phyloP scores from a whole-genome alignment of 2,329 filamentous ascomycete species.

The Arthrobotrys megalospora region DNA sequence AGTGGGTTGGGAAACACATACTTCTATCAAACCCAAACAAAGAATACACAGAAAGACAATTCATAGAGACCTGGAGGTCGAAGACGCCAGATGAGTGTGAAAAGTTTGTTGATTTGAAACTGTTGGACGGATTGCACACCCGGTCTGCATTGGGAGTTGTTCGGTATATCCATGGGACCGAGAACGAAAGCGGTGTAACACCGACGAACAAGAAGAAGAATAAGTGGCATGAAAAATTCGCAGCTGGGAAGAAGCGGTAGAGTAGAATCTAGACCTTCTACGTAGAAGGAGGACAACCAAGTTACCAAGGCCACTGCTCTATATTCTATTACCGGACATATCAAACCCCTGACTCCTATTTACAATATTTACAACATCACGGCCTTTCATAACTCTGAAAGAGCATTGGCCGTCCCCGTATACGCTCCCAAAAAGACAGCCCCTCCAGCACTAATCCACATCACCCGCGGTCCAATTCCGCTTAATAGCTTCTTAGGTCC shows the following conservation, averaged over 20 bases:
- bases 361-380: conserved; percentile 29
- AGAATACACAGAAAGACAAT: conserved; percentile 50
- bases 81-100: conserved; percentile 46
- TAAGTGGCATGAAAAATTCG: conserved; percentile 60
- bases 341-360: conserved; percentile 27
- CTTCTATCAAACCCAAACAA: conserved; percentile 44
- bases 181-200: conserved; percentile 12
- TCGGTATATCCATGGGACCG: conserved; percentile 45
- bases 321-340: conserved; percentile 27
- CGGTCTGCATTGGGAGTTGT: conserved; percentile 52
- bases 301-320: neutral
- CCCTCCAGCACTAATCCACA: conserved; percentile 95
- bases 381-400: conserved; percentile 43
- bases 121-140: conserved; percentile 46
- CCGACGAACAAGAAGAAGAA: conserved; percentile 45
- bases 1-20: conserved; percentile 54
- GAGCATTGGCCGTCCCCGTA: conserved; percentile 51
- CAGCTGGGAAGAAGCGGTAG: conserved; percentile 53
- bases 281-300: neutral
- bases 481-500: conserved; percentile 70
- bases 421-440: conserved; percentile 85
- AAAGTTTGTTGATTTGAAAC: conserved; percentile 42
- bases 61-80: conserved; percentile 36
- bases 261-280: neutral
- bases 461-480: conserved; percentile 81